Evolutionary conservation across 2,329 filamentous ascomycete genomes (phyloP).

Genomic region (Diplodia sapinea): DNA sequence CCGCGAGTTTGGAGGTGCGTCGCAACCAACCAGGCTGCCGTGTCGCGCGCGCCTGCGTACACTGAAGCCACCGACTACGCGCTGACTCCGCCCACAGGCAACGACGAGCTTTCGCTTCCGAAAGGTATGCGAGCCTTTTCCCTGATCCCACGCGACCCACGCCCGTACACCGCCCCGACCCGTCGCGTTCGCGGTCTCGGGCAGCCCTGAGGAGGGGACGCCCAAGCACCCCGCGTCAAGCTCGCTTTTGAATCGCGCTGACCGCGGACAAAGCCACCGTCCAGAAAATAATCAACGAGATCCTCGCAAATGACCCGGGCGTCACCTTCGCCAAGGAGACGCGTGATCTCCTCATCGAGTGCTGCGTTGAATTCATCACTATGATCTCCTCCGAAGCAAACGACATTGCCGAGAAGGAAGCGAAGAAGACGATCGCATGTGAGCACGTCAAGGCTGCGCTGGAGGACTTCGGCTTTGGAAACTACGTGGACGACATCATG

Average conservation of each 20-base stretch:
- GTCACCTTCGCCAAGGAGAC: constrained; percentile 94
- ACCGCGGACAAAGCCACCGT: constrained; percentile 62
- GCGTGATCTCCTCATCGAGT: constrained; percentile 93
- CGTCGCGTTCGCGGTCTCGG: constrained; percentile 4
- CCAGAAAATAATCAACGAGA: constrained; percentile 89
- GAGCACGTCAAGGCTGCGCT: constrained; percentile 97
- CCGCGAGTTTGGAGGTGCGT: constrained; percentile 49
- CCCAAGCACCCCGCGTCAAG: constrained; percentile 9
- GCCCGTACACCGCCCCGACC: constrained; percentile 1
- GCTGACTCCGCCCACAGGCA: constrained; percentile 34
- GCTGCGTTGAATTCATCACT: constrained; percentile 98
- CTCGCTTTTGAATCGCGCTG: constrained; percentile 32
- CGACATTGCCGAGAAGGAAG: constrained; percentile 97
- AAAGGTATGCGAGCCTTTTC: constrained; percentile 43
- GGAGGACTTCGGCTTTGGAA: constrained; percentile 87
- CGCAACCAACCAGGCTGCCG: constrained; percentile 14
- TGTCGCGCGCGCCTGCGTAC: not conserved
- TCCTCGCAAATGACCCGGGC: constrained; percentile 76
- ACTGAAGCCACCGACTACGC: not conserved
- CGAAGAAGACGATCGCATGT: constrained; percentile 98
- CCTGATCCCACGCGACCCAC: not conserved
- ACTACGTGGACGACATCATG: constrained; percentile 87
- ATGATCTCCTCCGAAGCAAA: constrained; percentile 98
- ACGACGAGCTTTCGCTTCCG: constrained; percentile 51
- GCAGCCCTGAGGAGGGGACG: not conserved